A percentile compares a stretch with the other conserved stretches of the same genome.
phyloP scores from a whole-genome alignment of 805 yeast genomes.

The Huiozyma sinensis region DNA sequence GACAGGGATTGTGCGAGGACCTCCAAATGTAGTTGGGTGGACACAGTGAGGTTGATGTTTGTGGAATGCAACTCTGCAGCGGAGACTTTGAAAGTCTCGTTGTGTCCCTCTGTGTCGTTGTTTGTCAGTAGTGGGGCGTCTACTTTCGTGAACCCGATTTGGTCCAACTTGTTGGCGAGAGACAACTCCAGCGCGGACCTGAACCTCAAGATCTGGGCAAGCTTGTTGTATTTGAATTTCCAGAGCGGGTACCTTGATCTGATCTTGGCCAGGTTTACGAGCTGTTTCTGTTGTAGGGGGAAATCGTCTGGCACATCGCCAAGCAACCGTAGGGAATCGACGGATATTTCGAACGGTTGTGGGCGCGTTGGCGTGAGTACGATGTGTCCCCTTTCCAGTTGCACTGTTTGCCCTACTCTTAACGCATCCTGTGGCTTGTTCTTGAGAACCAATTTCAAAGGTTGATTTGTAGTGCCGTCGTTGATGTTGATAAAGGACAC shows the following conservation, averaged over 20 bases:
- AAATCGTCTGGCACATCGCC: conserved; percentile 52
- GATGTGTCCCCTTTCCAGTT: conserved; percentile 30
- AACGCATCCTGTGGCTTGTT: conserved; percentile 6
- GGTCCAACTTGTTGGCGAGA: conserved; percentile 39
- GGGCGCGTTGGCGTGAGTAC: conserved; percentile 25
- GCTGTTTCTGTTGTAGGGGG: conserved; percentile 78
- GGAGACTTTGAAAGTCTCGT: conserved; percentile 65
- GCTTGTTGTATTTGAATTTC: conserved; percentile 61
- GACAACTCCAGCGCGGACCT: conserved; percentile 55
- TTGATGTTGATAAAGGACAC: conserved; percentile 68
- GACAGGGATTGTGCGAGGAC: conserved; percentile 61
- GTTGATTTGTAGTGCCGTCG: conserved; percentile 59
- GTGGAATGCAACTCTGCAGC: conserved; percentile 39
- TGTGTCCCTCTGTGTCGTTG: conserved; percentile 96
- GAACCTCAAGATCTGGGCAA: conserved; percentile 57
- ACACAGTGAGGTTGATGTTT: conserved; percentile 51
- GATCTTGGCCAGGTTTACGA: conserved; percentile 45
- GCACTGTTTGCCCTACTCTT: conserved; percentile 40
- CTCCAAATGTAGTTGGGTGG: conserved; percentile 87
- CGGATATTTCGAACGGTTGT: conserved; percentile 42
- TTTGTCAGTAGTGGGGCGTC: conserved; percentile 81
- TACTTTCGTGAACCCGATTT: conserved; percentile 52
- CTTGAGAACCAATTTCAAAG: conserved; percentile 45
- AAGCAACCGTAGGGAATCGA: conserved; percentile 32
- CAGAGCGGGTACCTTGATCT: conserved; percentile 58